Evolutionary conservation across 148 eudicot species (phyloP), one percentile per base, ranked within the genome.

Genomic region (Chenopodium quinoa): DNA sequence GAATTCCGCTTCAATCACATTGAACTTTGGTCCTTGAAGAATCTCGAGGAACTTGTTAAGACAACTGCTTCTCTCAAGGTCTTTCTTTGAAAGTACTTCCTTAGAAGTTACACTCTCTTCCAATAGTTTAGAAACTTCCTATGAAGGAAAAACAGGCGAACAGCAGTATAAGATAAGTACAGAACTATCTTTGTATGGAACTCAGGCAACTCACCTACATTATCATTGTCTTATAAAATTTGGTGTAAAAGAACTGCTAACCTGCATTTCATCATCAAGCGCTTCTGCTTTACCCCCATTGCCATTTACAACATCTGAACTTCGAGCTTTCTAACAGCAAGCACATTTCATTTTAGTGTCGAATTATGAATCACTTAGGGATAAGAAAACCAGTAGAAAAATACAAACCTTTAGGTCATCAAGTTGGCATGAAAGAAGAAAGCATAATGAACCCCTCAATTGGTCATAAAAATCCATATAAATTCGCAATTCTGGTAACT

Each of bases 1-100:
- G 81, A 88, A 90, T 80, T 91, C 91, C 50, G 89, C 85, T 69
- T 94, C 97, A 76, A 93, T 82, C 34, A 82, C 68, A 82, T 89
- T 85, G 73, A 90, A 89, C 54, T 82, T 80, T 67, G 88, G 88
- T 73, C 82, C 90, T 50, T 75, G 83, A 71, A 94, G 84, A 83
- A 82, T 84, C 85, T 91, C 90, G 82, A 89, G 73, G 84, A 90
- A 75, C 46, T 88, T 88, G 69, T 70, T 79, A 60, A 92, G 80
- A 81, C 64, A 84, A 60, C 16, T 62, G 75, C 78, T 81, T 83
- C 83, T 80, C 22, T 83, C 65, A 23, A 69, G 69, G 52, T 85
- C 83, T 71, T 83, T 84, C 79, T 84, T 81, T 44, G 74, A 60
- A 85, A 76, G 52, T 58, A 75, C 63, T 73, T 82, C 88, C 78